These are phyloP conservation scores for Drosera capensis DNA, from an alignment of 148 eudicot genomes.

Conservation along the genomic window DNA sequence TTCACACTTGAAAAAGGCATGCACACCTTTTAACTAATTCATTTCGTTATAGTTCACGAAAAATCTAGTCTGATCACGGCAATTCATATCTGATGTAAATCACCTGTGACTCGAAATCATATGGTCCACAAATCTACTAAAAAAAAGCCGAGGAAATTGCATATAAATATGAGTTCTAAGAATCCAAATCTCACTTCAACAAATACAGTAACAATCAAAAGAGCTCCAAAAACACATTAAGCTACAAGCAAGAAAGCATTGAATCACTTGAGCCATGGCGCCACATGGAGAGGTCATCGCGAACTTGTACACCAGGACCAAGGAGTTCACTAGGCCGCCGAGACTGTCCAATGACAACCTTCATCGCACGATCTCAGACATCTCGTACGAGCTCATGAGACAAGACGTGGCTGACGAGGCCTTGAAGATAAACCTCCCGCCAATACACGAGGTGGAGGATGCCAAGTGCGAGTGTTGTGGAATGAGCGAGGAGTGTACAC, in stretches of 20 bases:
- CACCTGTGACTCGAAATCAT: slow-evolving; percentile 8
- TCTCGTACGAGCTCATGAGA: slow-evolving; percentile 32
- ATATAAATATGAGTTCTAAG: too few relatives aligned
- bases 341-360: slow-evolving; percentile 31
- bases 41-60: slow-evolving; percentile 4
- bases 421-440: slow-evolving; percentile 17
- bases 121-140: slow-evolving; percentile 8
- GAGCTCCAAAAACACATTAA: neutral
- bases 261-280: slow-evolving; percentile 27
- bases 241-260: neutral
- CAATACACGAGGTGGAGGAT: slow-evolving; percentile 50
- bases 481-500: slow-evolving; percentile 77
- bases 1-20: neutral
- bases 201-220: neutral
- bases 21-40: neutral
- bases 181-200: neutral
- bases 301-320: slow-evolving; percentile 11
- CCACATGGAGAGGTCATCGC: slow-evolving; percentile 43
- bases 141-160: neutral
- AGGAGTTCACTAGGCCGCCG: slow-evolving; percentile 16
- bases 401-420: slow-evolving; percentile 20
- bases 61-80: slow-evolving; percentile 11
- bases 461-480: slow-evolving; percentile 87
- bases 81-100: slow-evolving; percentile 3
- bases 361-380: slow-evolving; percentile 55